A percentile compares a stretch with the other conserved stretches of the same genome.
Evolutionary conservation across 805 yeast genomes (phyloP).

Genomic region (Kazachstania kunashirensis): DNA sequence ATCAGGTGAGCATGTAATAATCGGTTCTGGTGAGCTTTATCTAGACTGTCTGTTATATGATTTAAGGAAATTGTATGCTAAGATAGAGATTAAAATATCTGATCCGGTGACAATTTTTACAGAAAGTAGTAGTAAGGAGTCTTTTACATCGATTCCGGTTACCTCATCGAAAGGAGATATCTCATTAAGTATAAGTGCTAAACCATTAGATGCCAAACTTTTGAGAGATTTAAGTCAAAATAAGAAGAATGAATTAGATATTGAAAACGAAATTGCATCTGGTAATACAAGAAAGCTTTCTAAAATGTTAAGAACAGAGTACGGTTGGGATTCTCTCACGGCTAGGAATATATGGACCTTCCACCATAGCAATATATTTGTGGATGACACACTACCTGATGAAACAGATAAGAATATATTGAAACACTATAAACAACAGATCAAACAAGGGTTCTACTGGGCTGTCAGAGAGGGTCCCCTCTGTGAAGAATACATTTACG

Average conservation of each 20-base stretch:
- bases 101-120: slow-evolving; percentile 73
- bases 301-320: slow-evolving; percentile 44
- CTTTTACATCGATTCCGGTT: slow-evolving; percentile 59
- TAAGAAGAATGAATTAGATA: slow-evolving; percentile 9
- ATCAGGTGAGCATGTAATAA: slow-evolving; percentile 73
- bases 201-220: slow-evolving; percentile 55
- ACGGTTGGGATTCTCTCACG: slow-evolving; percentile 76
- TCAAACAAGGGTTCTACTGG: slow-evolving; percentile 78
- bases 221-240: slow-evolving; percentile 21
- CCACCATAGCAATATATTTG: slow-evolving; percentile 52
- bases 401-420: slow-evolving; percentile 54
- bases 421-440: slow-evolving; percentile 39
- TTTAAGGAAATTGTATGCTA: slow-evolving; percentile 51
- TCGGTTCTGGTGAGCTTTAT: slow-evolving; percentile 82
- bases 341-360: slow-evolving; percentile 76
- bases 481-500: slow-evolving; percentile 73
- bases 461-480: slow-evolving; percentile 80
- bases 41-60: slow-evolving; percentile 78
- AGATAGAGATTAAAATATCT: slow-evolving; percentile 67
- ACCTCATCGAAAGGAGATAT: slow-evolving; percentile 46
- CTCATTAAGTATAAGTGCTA: slow-evolving; percentile 59
- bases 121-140: slow-evolving; percentile 61
- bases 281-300: slow-evolving; percentile 39
- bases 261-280: slow-evolving; percentile 40
- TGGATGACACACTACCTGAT: slow-evolving; percentile 65